phyloP scores from a whole-genome alignment of 306 rosid species.

The Inga oerstediana region DNA sequence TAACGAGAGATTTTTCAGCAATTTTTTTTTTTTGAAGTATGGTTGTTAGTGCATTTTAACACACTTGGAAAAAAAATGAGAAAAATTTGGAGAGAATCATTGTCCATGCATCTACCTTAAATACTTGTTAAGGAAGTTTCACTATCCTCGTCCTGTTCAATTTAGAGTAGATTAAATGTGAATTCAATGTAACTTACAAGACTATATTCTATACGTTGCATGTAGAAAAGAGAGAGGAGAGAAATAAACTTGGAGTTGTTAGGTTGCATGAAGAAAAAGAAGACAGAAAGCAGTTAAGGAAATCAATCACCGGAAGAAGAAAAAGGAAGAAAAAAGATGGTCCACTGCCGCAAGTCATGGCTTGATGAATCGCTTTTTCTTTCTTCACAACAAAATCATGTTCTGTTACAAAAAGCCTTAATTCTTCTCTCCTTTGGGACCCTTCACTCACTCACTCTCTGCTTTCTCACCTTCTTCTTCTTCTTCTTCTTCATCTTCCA shows the following conservation, averaged over 20 bases:
- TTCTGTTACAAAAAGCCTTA: slow-evolving; percentile 39
- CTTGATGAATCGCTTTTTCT: slow-evolving; percentile 44
- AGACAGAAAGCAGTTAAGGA: not conserved
- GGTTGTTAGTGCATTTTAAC: no score
- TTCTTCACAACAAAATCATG: slow-evolving; percentile 28
- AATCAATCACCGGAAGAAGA: slow-evolving; percentile 31
- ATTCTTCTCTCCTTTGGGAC: slow-evolving; percentile 25
- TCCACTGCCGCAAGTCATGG: slow-evolving; percentile 81
- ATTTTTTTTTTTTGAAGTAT: no score
- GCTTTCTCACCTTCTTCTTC: not conserved
- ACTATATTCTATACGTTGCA: no score
- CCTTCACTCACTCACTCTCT: slow-evolving; percentile 32
- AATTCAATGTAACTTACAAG: no score
- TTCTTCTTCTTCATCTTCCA: slow-evolving; percentile 41
- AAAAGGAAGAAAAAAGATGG: slow-evolving; percentile 40
- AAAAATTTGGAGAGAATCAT: no score
- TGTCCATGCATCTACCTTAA: no score
- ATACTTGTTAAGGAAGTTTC: no score
- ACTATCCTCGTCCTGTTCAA: no score
- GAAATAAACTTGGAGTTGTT: not conserved
- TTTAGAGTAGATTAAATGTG: no score
- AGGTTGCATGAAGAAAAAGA: not conserved
- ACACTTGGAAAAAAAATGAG: no score
- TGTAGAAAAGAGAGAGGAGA: no score
- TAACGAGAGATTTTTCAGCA: no score